phyloP scores from a whole-genome alignment of 805 yeast genomes.

The Yamadazyma kitorensis region DNA sequence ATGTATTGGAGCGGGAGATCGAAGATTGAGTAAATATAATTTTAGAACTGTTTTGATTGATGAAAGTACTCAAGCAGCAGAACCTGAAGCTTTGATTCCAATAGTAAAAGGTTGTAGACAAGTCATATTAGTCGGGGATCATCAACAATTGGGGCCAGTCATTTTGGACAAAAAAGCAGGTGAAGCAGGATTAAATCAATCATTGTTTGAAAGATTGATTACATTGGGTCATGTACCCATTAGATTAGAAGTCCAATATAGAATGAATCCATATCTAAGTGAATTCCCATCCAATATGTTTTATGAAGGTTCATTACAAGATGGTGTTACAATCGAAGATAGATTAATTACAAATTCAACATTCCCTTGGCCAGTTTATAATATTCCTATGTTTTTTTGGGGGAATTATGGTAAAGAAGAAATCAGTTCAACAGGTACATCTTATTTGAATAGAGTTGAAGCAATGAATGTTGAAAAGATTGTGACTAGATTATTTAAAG shows the following conservation, averaged over 20 bases:
- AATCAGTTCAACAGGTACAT: slow-evolving; percentile 74
- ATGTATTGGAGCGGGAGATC: slow-evolving; percentile 89
- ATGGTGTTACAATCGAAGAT: slow-evolving; percentile 81
- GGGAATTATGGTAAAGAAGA: slow-evolving; percentile 87
- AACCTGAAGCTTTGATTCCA: slow-evolving; percentile 89
- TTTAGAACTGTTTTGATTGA: slow-evolving; percentile 85
- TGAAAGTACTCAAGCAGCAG: slow-evolving; percentile 92
- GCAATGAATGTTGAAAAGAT: slow-evolving; percentile 85
- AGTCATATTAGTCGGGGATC: slow-evolving; percentile 90
- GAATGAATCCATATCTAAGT: slow-evolving; percentile 88
- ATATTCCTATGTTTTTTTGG: slow-evolving; percentile 96
- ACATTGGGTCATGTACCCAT: slow-evolving; percentile 81
- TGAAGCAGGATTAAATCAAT: slow-evolving; percentile 82
- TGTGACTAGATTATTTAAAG: slow-evolving; percentile 67
- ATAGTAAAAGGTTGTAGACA: slow-evolving; percentile 87
- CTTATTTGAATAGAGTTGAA: slow-evolving; percentile 81
- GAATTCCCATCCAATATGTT: slow-evolving; percentile 90
- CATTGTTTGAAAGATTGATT: slow-evolving; percentile 83
- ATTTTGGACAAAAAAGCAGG: slow-evolving; percentile 77
- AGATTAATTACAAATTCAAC: slow-evolving; percentile 51
- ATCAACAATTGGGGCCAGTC: slow-evolving; percentile 93
- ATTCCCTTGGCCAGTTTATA: slow-evolving; percentile 90
- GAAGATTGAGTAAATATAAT: slow-evolving; percentile 48
- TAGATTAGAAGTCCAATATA: slow-evolving; percentile 85
- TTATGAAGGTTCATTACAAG: slow-evolving; percentile 88